Base-by-base conservation (phyloP, 768 basidiomycete species). In the Leucocoprinus sp. region DNA sequence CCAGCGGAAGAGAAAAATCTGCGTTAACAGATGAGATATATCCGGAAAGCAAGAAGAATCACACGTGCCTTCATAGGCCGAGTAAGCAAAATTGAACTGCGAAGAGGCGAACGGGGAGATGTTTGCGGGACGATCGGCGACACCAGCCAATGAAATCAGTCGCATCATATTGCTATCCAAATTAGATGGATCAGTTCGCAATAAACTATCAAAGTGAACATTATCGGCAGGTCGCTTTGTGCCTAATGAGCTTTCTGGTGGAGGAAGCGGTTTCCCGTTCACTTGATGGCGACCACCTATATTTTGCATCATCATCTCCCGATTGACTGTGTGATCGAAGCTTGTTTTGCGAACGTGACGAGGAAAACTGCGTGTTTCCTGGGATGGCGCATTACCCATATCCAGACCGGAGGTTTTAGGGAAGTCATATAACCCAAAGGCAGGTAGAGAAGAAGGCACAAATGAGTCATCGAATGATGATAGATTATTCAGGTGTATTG, bases 331-430 rank as follows among this genome's bases (percentile, higher is more conserved):
- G 64, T 93, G 92, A 62, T 96, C 92, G 61, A 93, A 95, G 63
- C 89, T 92, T 37, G 92, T 90, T 71, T 96, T 96, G 50, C 92
- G 78, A 48, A 91, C 88, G 62, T 86, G 84, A 49, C 84, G 77
- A 42, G 92, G 88, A 59, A 92, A 88, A 23, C 72, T 64, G 51
- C 71, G 71, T 50, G 64, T 62, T 45, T 63, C 60, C 15, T 60
- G 51, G 39, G 60, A 49, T 26, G 57, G 52, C 42, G 57, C 55
- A 51, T 60, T 48, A 40, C 62, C 31, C 4, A 14, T 14, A 8
- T 31, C 63, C 38, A 73, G 67, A 42, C 40, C 48, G 11, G 65
- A 66, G 47, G 65, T 42, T 55, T 70, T 64, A 45, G 67, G 57
- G 47, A 72, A 64, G 40, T 82, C 80, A 63, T 84, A 79, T 33